Evolutionary conservation across 352 stramenopile genomes (phyloP).

Genomic region (Phytophthora tubulina): DNA sequence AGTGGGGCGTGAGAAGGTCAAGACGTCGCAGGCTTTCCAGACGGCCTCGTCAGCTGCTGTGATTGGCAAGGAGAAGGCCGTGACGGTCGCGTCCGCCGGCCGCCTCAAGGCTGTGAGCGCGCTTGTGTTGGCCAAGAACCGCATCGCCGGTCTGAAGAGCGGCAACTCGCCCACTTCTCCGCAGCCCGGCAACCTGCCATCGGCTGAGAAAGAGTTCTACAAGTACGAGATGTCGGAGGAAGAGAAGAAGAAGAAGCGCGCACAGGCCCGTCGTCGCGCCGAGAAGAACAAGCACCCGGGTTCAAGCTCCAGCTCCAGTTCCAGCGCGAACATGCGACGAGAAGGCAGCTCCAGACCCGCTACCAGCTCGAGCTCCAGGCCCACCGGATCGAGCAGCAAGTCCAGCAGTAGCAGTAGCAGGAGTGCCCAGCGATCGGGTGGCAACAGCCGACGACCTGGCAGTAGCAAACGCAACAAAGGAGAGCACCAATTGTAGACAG

Average conservation of each 20-base stretch:
- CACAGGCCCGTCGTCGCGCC: slow-evolving; percentile 64
- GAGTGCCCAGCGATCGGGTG: slow-evolving; percentile 33
- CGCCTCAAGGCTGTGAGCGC: slow-evolving; percentile 63
- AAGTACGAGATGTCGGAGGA: slow-evolving; percentile 87
- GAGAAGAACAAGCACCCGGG: slow-evolving; percentile 64
- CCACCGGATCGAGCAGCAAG: slow-evolving; percentile 37
- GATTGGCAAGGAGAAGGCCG: slow-evolving; percentile 70
- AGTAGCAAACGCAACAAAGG: slow-evolving; percentile 44
- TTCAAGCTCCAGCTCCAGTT: slow-evolving; percentile 31
- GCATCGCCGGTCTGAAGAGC: slow-evolving; percentile 43
- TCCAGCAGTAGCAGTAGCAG: slow-evolving; percentile 43
- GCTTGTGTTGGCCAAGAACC: slow-evolving; percentile 72
- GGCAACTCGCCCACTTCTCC: slow-evolving; percentile 42
- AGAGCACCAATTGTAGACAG: slow-evolving; percentile 37
- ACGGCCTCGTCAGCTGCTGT: slow-evolving; percentile 56
- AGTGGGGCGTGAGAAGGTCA: slow-evolving; percentile 64
- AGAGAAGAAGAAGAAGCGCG: slow-evolving; percentile 78
- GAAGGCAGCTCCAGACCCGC: slow-evolving; percentile 34
- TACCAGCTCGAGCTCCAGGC: slow-evolving; percentile 34
- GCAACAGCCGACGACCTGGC: slow-evolving; percentile 42
- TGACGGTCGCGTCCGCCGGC: slow-evolving; percentile 55
- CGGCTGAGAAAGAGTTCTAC: slow-evolving; percentile 76
- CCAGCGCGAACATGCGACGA: slow-evolving; percentile 16
- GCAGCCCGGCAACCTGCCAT: slow-evolving; percentile 43
- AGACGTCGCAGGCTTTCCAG: slow-evolving; percentile 70